Evolutionary conservation across 805 yeast genomes (phyloP).

Genomic region (Candida easanensis): DNA sequence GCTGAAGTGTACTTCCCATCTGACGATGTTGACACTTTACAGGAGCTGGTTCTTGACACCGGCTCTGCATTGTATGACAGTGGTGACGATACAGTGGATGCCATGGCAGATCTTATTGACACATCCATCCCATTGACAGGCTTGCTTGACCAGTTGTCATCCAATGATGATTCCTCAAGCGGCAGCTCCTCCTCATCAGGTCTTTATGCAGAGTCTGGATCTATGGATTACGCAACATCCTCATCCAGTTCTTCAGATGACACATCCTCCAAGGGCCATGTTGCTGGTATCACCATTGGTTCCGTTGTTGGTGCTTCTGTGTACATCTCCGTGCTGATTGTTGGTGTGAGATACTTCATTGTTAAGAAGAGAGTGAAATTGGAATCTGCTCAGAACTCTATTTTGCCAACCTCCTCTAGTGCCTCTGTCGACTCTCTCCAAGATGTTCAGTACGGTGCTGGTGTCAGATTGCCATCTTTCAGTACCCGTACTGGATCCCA

Average conservation of each 20-base stretch:
- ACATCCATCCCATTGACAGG: constrained; percentile 58
- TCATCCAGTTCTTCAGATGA: constrained; percentile 13
- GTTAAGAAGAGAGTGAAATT: constrained; percentile 19
- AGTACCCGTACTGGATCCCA: background rate
- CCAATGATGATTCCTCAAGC: constrained; percentile 1
- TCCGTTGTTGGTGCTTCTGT: constrained; percentile 72
- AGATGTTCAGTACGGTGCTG: constrained; percentile 23
- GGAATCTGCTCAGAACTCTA: constrained; percentile 18
- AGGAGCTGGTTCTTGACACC: constrained; percentile 44
- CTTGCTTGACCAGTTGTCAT: constrained; percentile 24
- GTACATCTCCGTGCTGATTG: constrained; percentile 59
- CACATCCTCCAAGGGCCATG: constrained; percentile 34
- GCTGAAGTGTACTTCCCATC: constrained; percentile 85
- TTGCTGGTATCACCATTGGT: constrained; percentile 82
- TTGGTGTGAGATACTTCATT: constrained; percentile 51
- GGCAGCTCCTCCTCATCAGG: constrained; percentile 9
- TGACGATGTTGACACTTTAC: constrained; percentile 45
- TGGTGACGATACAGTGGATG: constrained; percentile 49
- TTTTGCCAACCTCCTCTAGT: constrained; percentile 14
- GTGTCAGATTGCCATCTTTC: constrained; percentile 17
- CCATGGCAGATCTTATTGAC: constrained; percentile 72
- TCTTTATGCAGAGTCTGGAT: constrained; percentile 24
- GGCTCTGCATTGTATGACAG: constrained; percentile 61
- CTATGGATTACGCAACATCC: constrained; percentile 29
- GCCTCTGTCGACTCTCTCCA: constrained; percentile 18